phyloP scores from a whole-genome alignment of 1,284 basidiomycete genomes.

The Uromyces viciae-fabae region DNA sequence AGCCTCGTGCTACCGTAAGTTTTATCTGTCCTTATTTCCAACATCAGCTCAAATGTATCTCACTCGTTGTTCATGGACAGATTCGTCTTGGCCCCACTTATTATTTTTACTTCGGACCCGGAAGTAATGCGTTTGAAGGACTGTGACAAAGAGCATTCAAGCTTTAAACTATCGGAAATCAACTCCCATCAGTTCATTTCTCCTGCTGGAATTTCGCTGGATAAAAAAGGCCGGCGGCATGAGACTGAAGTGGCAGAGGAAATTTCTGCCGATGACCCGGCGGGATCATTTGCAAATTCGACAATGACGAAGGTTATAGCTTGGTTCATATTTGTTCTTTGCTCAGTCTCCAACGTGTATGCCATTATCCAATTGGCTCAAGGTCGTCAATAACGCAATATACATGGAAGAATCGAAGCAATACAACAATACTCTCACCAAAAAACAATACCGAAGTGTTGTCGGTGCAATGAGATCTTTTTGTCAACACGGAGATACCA shows the following conservation, averaged over 20 bases:
- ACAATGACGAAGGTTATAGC: background rate
- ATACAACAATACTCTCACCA: no score
- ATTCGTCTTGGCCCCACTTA: constrained; percentile 36
- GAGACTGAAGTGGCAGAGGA: background rate
- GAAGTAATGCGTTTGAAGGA: constrained; percentile 12
- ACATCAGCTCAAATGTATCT: background rate
- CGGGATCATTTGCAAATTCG: constrained; percentile 23
- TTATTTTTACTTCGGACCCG: constrained; percentile 32
- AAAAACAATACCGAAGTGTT: no score
- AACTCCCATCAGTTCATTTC: background rate
- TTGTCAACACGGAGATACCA: no score
- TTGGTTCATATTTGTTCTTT: constrained; percentile 15
- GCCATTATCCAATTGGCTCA: constrained; percentile 35
- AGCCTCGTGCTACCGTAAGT: constrained; percentile 75
- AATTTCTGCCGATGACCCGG: background rate
- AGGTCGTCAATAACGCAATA: constrained; percentile 15
- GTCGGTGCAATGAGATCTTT: no score
- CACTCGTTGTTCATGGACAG: background rate
- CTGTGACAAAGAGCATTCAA: background rate
- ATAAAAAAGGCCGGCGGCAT: background rate
- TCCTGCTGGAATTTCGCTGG: background rate
- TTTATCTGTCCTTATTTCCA: background rate
- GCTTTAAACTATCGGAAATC: background rate
- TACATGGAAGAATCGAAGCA: no score
- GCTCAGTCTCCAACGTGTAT: constrained; percentile 37